A percentile compares a stretch with the other conserved stretches of the same genome.
phyloP scores from a whole-genome alignment of 164 flowering plant genomes.

The Platanus orientalis region DNA sequence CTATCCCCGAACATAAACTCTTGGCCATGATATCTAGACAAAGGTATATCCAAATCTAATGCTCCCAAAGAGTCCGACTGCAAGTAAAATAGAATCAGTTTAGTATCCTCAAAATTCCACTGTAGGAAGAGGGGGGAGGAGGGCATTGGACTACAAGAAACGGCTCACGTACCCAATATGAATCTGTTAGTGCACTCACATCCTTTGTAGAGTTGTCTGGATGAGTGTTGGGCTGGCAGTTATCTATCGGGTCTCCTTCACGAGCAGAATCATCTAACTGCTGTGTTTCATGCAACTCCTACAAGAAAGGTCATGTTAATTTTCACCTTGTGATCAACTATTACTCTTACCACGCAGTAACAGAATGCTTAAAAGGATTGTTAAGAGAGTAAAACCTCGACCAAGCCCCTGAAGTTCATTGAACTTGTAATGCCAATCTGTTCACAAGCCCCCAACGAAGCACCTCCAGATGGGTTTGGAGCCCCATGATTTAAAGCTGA shows the following conservation, averaged over 20 bases:
- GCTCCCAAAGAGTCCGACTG: slow-evolving; percentile 97
- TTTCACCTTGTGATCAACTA: slow-evolving; percentile 5
- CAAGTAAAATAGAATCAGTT: slow-evolving; percentile 22
- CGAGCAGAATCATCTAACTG: slow-evolving; percentile 15
- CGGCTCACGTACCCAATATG: slow-evolving; percentile 69
- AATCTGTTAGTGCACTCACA: slow-evolving; percentile 45
- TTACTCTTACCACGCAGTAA: neutral
- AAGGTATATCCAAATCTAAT: slow-evolving; percentile 75
- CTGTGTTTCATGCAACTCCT: slow-evolving; percentile 43
- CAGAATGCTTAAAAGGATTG: neutral
- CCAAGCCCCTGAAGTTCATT: slow-evolving; percentile 14
- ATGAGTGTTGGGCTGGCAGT: slow-evolving; percentile 24
- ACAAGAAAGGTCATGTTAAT: slow-evolving; percentile 10
- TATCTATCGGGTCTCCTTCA: slow-evolving; percentile 26
- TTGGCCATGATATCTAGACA: slow-evolving; percentile 58
- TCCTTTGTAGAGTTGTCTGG: neutral
- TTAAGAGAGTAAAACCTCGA: slow-evolving; percentile 40
- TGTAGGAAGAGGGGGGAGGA: neutral
- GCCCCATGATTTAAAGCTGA: slow-evolving; percentile 14
- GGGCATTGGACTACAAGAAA: neutral
- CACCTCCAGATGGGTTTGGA: slow-evolving; percentile 14
- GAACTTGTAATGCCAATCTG: slow-evolving; percentile 21
- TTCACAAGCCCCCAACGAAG: slow-evolving; percentile 25
- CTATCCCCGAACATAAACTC: slow-evolving; percentile 59
- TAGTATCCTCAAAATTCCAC: neutral